Conservation (phyloP, 495 filamentous ascomycete species). For the Cercophora scortea region DNA sequence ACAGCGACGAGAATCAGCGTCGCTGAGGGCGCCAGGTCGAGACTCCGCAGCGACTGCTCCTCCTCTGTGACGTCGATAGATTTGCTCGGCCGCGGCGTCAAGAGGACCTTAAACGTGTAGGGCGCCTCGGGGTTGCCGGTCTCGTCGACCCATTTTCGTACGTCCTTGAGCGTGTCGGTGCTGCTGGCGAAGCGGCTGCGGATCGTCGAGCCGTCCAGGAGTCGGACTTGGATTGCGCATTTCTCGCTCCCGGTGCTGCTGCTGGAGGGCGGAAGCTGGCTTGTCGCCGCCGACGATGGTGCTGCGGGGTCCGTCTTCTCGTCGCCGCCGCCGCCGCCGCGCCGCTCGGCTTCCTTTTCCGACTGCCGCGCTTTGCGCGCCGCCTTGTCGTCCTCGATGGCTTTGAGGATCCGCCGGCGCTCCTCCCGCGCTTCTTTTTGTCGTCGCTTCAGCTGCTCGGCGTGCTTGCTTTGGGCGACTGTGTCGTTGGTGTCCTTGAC, state of each 20-base stretch:
- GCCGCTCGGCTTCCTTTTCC: conserved; percentile 33
- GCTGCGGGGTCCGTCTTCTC: conserved; percentile 1
- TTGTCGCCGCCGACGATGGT: conserved; percentile 9
- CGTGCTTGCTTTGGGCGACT: conserved; percentile 30
- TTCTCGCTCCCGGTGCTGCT: conserved; percentile 20
- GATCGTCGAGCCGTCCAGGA: conserved; percentile 78
- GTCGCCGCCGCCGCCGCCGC: conserved; percentile 3
- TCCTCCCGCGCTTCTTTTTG: conserved; percentile 51
- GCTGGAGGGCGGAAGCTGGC: conserved; percentile 6
- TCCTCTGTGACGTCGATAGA: conserved; percentile 70
- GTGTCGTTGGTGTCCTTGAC: conserved; percentile 19
- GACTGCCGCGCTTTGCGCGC: conserved; percentile 49
- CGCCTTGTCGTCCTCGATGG: conserved; percentile 60
- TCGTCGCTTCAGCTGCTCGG: conserved; percentile 41
- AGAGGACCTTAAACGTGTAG: conserved; percentile 79
- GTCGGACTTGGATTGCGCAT: conserved; percentile 69
- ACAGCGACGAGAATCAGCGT: conserved; percentile 71
- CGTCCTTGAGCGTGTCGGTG: conserved; percentile 56
- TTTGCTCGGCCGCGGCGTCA: conserved; percentile 69
- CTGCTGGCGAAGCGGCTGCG: conserved; percentile 58
- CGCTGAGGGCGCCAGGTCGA: conserved; percentile 67
- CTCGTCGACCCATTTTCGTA: conserved; percentile 70
- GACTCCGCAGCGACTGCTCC: conserved; percentile 50
- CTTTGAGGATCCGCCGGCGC: conserved; percentile 50
- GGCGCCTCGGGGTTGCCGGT: conserved; percentile 36